Conservation (phyloP, 768 basidiomycete species). For the Sporobolomyces roseus region DNA sequence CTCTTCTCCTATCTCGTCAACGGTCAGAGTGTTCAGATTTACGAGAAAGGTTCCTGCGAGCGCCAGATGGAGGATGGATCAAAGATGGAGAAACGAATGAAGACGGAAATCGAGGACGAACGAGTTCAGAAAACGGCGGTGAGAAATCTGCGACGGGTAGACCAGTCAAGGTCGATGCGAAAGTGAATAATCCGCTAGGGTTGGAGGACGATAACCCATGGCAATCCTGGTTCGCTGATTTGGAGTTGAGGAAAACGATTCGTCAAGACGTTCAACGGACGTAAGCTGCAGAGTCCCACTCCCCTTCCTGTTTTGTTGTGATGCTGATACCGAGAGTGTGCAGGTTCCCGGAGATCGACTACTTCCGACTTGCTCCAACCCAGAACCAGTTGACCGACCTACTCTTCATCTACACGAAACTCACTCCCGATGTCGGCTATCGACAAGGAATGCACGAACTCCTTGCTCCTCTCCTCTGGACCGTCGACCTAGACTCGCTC, state of each 20-base stretch:
- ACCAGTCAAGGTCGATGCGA: slow-evolving; percentile 17
- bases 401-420: slow-evolving; percentile 74
- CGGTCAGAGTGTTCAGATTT: slow-evolving; percentile 55
- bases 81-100: slow-evolving; percentile 53
- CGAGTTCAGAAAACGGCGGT: slow-evolving; percentile 75
- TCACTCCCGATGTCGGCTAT: slow-evolving; percentile 80
- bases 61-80: slow-evolving; percentile 81
- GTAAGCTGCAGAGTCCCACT: too few species aligned
- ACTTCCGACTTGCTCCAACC: slow-evolving; percentile 72
- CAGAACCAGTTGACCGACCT: slow-evolving; percentile 79
- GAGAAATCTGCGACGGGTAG: slow-evolving; percentile 67
- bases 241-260: slow-evolving; percentile 84
- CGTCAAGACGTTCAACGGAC: slow-evolving; percentile 93
- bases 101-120: slow-evolving; percentile 44
- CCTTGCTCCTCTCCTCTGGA: slow-evolving; percentile 78
- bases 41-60: slow-evolving; percentile 66
- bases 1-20: slow-evolving; percentile 37
- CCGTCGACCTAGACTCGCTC: slow-evolving; percentile 76
- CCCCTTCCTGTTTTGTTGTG: too few species aligned
- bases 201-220: slow-evolving; percentile 70
- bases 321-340: too few species aligned
- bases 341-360: slow-evolving; percentile 93
- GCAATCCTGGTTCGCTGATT: slow-evolving; percentile 85
- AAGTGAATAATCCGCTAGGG: slow-evolving; percentile 32
- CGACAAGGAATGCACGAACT: slow-evolving; percentile 99